Evolutionary conservation across 495 filamentous ascomycete species (phyloP).

Genomic region (Trichoderma reesei): DNA sequence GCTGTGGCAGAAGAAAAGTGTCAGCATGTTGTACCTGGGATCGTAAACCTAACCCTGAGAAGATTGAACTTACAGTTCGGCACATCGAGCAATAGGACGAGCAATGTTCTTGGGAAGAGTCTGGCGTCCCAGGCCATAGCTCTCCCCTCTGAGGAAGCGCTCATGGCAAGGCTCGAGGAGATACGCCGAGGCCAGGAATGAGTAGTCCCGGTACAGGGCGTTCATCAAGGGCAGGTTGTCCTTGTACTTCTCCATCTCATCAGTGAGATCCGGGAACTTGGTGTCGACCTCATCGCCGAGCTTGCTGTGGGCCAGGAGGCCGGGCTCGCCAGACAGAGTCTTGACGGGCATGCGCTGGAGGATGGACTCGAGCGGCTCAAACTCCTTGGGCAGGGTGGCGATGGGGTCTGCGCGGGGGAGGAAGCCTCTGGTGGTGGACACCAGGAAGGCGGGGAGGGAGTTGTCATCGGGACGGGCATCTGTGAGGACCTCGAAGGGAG

Average conservation of each 20-base stretch:
- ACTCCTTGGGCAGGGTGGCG: constrained; percentile 53
- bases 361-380: constrained; percentile 56
- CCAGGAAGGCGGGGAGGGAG: constrained; percentile 72
- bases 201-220: constrained; percentile 81
- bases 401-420: constrained; percentile 56
- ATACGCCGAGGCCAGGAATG: constrained; percentile 79
- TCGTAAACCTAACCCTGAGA: not conserved
- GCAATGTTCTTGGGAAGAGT: constrained; percentile 60
- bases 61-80: constrained; percentile 53
- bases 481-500: constrained; percentile 29
- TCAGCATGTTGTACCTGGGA: not conserved
- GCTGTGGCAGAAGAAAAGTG: constrained; percentile 23
- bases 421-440: constrained; percentile 76
- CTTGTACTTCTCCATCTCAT: constrained; percentile 56
- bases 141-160: constrained; percentile 52
- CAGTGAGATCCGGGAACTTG: constrained; percentile 66
- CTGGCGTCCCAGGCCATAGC: constrained; percentile 66
- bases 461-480: constrained; percentile 31
- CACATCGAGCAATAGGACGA: constrained; percentile 65
- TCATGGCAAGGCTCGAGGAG: constrained; percentile 90
- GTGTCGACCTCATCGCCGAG: constrained; percentile 57
- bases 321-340: constrained; percentile 56
- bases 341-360: constrained; percentile 66
- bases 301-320: constrained; percentile 61
- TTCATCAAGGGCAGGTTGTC: constrained; percentile 65